These are phyloP conservation scores for Harringtonia lauricola DNA, from an alignment of 2,329 filamentous ascomycete genomes.

Conservation along the genomic window DNA sequence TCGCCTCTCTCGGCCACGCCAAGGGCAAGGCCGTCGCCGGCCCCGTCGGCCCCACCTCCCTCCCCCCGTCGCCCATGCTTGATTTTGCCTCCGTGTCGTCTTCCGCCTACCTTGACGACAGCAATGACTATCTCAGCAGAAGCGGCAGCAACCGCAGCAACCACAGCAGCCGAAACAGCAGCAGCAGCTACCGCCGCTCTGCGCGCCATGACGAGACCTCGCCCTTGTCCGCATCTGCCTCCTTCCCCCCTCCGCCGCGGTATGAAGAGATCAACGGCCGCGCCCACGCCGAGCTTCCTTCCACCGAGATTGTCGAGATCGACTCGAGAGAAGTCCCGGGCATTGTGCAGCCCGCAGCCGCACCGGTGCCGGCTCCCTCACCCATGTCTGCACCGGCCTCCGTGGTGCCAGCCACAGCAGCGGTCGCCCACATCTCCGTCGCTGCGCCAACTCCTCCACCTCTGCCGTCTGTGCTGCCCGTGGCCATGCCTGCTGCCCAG, in stretches of 20 bases:
- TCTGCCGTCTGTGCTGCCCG: conserved; percentile 5
- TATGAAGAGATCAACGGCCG: conserved; percentile 26
- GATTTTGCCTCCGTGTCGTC: not conserved
- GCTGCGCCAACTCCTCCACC: not conserved
- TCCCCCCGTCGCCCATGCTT: conserved; percentile 1
- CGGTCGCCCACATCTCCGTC: too few species aligned
- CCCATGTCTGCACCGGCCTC: not conserved
- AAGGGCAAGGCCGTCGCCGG: conserved; percentile 21
- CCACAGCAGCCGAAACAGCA: conserved; percentile 8
- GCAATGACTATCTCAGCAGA: conserved; percentile 2
- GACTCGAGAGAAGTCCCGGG: conserved; percentile 32
- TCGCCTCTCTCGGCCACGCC: conserved; percentile 39
- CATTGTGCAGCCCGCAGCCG: not conserved
- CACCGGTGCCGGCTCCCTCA: not conserved
- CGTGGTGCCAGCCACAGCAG: not conserved
- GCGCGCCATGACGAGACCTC: not conserved
- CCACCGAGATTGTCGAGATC: conserved; percentile 40
- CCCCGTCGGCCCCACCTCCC: not conserved
- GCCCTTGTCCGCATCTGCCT: conserved; percentile 1
- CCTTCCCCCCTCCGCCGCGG: conserved; percentile 29
- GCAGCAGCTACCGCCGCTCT: not conserved
- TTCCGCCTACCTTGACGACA: conserved; percentile 1
- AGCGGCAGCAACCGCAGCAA: conserved; percentile 4
- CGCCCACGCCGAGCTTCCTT: conserved; percentile 31
- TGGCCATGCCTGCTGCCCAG: not conserved